Percentiles rank a stretch among this genome's conserved stretches.
Evolutionary conservation across 2,329 filamentous ascomycete species (phyloP).

Genomic region (Parafenestella ontariensis): DNA sequence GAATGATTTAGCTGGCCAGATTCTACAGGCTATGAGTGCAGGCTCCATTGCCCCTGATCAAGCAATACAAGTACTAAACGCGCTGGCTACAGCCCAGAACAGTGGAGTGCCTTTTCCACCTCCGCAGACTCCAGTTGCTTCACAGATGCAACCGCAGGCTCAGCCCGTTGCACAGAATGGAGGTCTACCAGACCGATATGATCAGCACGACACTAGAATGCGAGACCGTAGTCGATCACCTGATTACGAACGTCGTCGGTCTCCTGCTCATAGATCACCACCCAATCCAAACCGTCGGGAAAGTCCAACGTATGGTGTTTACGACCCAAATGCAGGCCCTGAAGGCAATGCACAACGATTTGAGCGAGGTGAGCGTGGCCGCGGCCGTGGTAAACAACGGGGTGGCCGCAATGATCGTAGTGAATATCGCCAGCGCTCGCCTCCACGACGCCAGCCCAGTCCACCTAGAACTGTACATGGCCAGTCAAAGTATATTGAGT

Average conservation of each 20-base stretch:
- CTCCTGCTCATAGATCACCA: conserved; percentile 62
- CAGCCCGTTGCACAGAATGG: conserved; percentile 28
- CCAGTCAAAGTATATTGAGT: conserved; percentile 77
- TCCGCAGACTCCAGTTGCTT: conserved; percentile 25
- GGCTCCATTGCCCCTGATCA: conserved; percentile 45
- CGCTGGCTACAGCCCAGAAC: conserved; percentile 35
- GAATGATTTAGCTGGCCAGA: conserved; percentile 39
- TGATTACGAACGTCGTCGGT: conserved; percentile 72
- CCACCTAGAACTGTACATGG: conserved; percentile 50
- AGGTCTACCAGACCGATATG: conserved; percentile 34
- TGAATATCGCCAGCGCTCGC: conserved; percentile 88
- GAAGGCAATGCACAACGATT: conserved; percentile 63
- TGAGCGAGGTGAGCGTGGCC: conserved; percentile 63
- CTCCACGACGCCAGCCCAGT: conserved; percentile 67
- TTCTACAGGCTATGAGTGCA: conserved; percentile 43
- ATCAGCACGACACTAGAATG: conserved; percentile 43
- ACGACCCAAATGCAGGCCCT: conserved; percentile 66
- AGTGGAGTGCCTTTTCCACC: conserved; percentile 35
- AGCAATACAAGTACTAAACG: conserved; percentile 42
- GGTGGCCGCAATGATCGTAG: conserved; percentile 55
- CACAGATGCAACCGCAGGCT: conserved; percentile 20
- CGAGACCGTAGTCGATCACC: conserved; percentile 58
- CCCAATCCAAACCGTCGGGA: conserved; percentile 65
- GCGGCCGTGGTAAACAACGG: conserved; percentile 57
- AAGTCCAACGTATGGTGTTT: conserved; percentile 76